A percentile compares a stretch with the other conserved stretches of the same genome.
Evolutionary conservation across 169 alveolate species (phyloP).

Genomic region (Cryptosporidium xiaoi): DNA sequence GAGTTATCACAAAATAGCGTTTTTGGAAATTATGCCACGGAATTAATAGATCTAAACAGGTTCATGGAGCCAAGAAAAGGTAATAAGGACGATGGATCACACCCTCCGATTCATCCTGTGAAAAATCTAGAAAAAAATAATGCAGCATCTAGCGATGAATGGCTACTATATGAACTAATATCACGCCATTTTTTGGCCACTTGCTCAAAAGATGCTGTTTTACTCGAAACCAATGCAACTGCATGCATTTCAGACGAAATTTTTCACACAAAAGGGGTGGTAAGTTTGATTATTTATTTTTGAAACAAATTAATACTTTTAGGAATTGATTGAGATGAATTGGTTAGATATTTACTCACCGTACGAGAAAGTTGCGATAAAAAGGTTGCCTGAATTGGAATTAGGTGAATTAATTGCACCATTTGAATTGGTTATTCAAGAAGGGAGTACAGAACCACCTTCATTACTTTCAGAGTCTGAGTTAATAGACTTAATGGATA

Average conservation of each 20-base stretch:
- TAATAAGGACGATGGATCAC: conserved; percentile 96
- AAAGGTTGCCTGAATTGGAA: conserved; percentile 84
- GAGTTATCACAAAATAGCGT: conserved; percentile 80
- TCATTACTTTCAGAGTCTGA: conserved; percentile 93
- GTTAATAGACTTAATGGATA: conserved; percentile 94
- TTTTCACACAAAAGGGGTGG: conserved; percentile 85
- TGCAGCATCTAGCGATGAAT: conserved; percentile 83
- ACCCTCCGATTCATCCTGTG: conserved; percentile 99
- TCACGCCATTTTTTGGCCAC: conserved; percentile 90
- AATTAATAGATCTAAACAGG: conserved; percentile 78
- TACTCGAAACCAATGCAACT: conserved; percentile 83
- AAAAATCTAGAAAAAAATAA: conserved; percentile 85
- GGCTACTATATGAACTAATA: conserved; percentile 89
- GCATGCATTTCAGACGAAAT: conserved; percentile 83
- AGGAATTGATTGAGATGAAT: conserved; percentile 41
- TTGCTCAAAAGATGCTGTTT: conserved; percentile 90
- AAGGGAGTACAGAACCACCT: conserved; percentile 93
- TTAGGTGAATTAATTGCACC: conserved; percentile 84
- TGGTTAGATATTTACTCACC: conserved; percentile 75
- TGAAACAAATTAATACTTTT: not conserved
- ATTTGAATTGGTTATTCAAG: conserved; percentile 77
- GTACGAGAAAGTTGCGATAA: conserved; percentile 84
- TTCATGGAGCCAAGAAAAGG: conserved; percentile 88
- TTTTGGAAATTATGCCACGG: conserved; percentile 92
- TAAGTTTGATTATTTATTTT: conserved; percentile 17